Evolutionary conservation across 2,329 filamentous ascomycete species (phyloP).

Genomic region (Periconia digitata): DNA sequence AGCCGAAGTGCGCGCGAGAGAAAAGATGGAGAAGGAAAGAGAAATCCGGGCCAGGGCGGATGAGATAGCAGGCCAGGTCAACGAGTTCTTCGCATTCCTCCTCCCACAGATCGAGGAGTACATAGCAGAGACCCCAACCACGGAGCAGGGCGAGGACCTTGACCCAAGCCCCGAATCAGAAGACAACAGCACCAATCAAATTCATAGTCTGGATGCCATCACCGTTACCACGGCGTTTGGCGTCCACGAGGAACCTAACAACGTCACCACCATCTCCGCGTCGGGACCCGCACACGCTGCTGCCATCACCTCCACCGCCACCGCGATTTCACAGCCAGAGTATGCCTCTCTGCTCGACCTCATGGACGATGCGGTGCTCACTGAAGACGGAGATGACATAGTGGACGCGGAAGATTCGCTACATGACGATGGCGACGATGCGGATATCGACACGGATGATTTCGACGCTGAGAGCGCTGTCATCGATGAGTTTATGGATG

Average conservation of each 20-base stretch:
- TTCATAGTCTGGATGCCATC: slow-evolving; percentile 36
- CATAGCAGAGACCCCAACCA: not conserved
- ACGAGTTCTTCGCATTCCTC: slow-evolving; percentile 36
- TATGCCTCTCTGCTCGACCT: not conserved
- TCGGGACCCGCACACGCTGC: slow-evolving; percentile 18
- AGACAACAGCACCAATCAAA: slow-evolving; percentile 10
- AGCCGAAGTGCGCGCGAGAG: slow-evolving; percentile 29
- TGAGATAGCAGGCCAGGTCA: slow-evolving; percentile 37
- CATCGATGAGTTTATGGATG: slow-evolving; percentile 28
- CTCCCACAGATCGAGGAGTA: slow-evolving; percentile 18
- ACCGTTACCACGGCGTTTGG: slow-evolving; percentile 40
- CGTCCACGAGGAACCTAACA: slow-evolving; percentile 33
- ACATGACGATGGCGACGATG: slow-evolving; percentile 28
- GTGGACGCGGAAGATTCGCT: slow-evolving; percentile 10
- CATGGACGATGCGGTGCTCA: slow-evolving; percentile 2
- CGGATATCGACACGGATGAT: slow-evolving; percentile 29
- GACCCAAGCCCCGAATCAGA: slow-evolving; percentile 10
- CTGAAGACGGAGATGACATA: slow-evolving; percentile 3
- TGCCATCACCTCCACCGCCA: not conserved
- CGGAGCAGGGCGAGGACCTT: slow-evolving; percentile 11
- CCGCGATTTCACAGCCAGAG: not conserved
- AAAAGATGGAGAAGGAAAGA: slow-evolving; percentile 34
- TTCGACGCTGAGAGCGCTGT: slow-evolving; percentile 25
- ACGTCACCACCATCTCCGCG: slow-evolving; percentile 31
- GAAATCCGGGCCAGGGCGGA: slow-evolving; percentile 38